phyloP scores from a whole-genome alignment of 257 asterid species.

The Echites panduratus region DNA sequence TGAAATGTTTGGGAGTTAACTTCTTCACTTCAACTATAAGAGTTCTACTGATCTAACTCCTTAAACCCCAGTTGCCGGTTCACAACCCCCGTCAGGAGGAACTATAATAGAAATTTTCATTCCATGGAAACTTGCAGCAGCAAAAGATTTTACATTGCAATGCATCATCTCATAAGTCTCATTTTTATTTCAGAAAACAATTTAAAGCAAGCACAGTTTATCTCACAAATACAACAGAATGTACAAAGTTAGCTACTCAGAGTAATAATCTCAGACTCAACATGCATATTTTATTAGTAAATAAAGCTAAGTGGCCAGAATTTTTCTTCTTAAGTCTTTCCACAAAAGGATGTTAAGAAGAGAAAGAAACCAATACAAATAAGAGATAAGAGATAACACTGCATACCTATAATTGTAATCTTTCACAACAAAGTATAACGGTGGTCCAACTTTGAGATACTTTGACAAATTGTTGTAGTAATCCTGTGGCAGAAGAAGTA shows the following conservation, averaged over 20 bases:
- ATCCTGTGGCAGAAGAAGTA: conserved; percentile 52
- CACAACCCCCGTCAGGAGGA: neutral
- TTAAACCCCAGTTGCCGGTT: neutral
- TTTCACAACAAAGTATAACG: conserved; percentile 86
- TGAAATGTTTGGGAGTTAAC: neutral
- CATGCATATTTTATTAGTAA: neutral
- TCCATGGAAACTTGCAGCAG: neutral
- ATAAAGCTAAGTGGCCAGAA: neutral
- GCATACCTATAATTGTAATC: conserved; percentile 81
- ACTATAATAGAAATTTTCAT: neutral
- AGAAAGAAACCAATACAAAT: neutral
- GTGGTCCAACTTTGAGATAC: conserved; percentile 92
- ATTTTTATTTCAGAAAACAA: neutral
- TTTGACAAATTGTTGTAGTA: conserved; percentile 72
- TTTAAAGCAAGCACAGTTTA: neutral
- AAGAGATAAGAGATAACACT: neutral
- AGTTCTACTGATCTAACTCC: neutral
- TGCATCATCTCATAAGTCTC: neutral
- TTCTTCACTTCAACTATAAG: neutral
- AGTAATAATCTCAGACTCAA: neutral
- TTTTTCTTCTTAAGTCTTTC: neutral
- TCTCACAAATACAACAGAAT: neutral
- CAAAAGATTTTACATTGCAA: neutral
- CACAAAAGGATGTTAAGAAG: conserved; percentile 9
- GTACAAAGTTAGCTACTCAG: neutral